Evolutionary conservation across 306 rosid species (phyloP).

Genomic region (Gleditsia sinensis): DNA sequence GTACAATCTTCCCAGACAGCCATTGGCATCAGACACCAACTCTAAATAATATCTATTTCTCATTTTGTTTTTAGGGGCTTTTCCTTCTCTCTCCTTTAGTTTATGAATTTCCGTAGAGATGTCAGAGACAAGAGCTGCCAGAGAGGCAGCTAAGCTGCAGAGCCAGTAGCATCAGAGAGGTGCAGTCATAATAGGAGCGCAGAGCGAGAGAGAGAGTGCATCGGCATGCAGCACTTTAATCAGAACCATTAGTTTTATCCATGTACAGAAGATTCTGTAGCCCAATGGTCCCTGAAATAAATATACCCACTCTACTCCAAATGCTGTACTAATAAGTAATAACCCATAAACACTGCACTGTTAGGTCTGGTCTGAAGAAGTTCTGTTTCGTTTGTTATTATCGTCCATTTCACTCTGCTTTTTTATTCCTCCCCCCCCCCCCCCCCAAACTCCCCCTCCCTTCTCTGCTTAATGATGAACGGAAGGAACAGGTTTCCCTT

Average conservation of each 20-base stretch:
- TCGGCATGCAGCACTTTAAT: constrained; percentile 60
- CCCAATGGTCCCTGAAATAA: constrained; percentile 75
- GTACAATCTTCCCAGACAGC: constrained; percentile 57
- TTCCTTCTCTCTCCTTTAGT: constrained; percentile 43
- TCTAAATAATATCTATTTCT: constrained; percentile 29
- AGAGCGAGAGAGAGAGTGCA: constrained; percentile 36
- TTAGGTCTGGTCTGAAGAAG: neutral
- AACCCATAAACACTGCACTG: constrained; percentile 40
- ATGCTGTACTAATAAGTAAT: neutral
- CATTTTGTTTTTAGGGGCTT: constrained; percentile 26
- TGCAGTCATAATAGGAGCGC: constrained; percentile 57
- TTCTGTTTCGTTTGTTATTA: constrained; percentile 14
- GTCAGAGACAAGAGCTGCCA: constrained; percentile 91
- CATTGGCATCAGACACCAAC: no score
- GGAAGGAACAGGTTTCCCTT: constrained; percentile 66
- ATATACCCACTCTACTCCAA: constrained; percentile 64
- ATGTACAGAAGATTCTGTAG: constrained; percentile 77
- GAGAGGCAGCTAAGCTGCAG: constrained; percentile 53
- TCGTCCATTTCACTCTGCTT: neutral
- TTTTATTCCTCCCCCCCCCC: neutral
- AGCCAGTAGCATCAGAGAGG: constrained; percentile 55
- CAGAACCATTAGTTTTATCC: constrained; percentile 82
- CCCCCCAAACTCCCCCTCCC: no score
- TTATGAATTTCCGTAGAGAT: constrained; percentile 80
- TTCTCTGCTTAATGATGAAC: constrained; percentile 40